Conservation (phyloP, 495 filamentous ascomycete genomes). For the Geopyxis carbonaria region DNA sequence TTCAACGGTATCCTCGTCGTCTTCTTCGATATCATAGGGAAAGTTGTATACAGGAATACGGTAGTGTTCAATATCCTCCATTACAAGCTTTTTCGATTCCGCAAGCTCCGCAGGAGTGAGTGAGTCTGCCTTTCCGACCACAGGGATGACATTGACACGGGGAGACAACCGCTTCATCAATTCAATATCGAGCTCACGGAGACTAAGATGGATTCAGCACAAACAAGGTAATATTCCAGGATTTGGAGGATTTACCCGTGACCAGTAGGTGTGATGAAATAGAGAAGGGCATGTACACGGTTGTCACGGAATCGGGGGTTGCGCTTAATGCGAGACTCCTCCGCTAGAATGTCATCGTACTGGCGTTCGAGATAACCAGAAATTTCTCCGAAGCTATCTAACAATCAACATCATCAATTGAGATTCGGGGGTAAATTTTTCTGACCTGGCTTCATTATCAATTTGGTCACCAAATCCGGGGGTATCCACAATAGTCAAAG, state of each 20-base stretch:
- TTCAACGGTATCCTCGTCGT: conserved; percentile 97
- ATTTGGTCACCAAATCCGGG: conserved; percentile 98
- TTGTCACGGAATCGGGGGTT: conserved; percentile 98
- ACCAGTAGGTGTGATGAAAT: conserved; percentile 97
- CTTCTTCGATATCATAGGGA: conserved; percentile 98
- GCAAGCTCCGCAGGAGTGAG: conserved; percentile 91
- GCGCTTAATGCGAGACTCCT: conserved; percentile 99
- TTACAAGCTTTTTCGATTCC: conserved; percentile 97
- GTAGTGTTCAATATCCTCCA: conserved; percentile 99
- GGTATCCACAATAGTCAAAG: conserved; percentile 94
- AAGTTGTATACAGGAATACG: conserved; percentile 99
- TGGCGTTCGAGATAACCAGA: conserved; percentile 94
- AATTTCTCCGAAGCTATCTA: conserved; percentile 76
- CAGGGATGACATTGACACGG: conserved; percentile 95
- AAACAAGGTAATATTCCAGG: conserved; percentile 11
- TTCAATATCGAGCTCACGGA: conserved; percentile 97
- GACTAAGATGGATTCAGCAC: conserved; percentile 34
- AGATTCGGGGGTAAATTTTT: conserved; percentile 13
- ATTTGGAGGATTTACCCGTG: conserved; percentile 46
- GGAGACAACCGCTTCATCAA: conserved; percentile 98
- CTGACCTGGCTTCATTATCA: conserved; percentile 95
- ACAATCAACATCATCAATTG: conserved; percentile 3
- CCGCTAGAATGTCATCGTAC: conserved; percentile 97
- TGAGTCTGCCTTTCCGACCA: conserved; percentile 95
- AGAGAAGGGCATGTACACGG: conserved; percentile 90